Conservation (phyloP, 371 early-diverging fungal species). For the Funneliformis caledonium region DNA sequence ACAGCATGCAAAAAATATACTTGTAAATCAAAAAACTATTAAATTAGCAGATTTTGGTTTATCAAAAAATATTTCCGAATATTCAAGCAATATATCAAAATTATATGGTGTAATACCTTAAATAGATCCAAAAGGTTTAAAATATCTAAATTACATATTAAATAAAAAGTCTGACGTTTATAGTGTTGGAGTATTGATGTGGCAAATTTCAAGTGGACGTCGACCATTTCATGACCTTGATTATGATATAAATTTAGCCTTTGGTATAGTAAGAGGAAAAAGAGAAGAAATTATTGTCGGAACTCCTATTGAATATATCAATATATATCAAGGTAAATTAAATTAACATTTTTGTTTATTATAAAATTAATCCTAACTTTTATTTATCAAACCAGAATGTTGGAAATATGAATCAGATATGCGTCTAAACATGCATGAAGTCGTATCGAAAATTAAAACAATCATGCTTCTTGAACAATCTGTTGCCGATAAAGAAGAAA, state of each 20-base stretch:
- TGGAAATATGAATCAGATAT: constrained; percentile 5
- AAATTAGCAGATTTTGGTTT: constrained; percentile 10
- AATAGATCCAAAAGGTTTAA: too few species aligned
- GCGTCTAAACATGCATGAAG: constrained; percentile 10
- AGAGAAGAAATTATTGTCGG: neutral
- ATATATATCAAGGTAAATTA: neutral
- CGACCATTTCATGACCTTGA: neutral
- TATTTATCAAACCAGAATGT: constrained; percentile 10
- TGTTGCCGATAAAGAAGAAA: too few species aligned
- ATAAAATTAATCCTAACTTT: too few species aligned
- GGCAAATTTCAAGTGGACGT: neutral
- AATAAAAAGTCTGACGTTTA: neutral
- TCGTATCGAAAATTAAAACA: neutral
- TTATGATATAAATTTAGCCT: neutral
- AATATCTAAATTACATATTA: too few species aligned
- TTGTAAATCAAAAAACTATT: neutral
- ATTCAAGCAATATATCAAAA: too few species aligned
- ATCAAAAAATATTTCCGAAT: neutral
- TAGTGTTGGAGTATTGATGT: neutral
- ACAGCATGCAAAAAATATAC: neutral
- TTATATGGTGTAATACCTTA: too few species aligned
- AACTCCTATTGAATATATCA: neutral
- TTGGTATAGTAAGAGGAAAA: neutral
- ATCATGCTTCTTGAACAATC: too few species aligned
- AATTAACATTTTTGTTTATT: too few species aligned